phyloP scores from a whole-genome alignment of 345 rosid species.

The Linum tenue region DNA sequence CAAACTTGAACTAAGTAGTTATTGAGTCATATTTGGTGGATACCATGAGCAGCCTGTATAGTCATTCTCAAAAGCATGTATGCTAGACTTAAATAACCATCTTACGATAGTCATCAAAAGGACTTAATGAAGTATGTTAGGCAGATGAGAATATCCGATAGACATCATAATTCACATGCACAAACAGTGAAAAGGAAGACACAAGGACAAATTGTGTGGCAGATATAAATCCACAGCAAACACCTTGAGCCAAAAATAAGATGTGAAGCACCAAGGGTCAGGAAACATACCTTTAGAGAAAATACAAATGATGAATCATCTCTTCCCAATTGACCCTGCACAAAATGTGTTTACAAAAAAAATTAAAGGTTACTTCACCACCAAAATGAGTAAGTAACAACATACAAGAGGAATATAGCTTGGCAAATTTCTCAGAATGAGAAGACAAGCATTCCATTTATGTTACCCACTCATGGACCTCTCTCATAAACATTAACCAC shows the following conservation, averaged over 20 bases:
- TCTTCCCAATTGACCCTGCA: conserved; percentile 84
- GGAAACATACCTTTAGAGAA: conserved; percentile 63
- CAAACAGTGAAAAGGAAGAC: too few relatives aligned
- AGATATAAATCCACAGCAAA: background rate
- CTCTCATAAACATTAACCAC: background rate
- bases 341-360: background rate
- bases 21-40: too few relatives aligned
- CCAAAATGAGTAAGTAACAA: background rate
- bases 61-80: too few relatives aligned
- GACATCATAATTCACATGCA: too few relatives aligned
- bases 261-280: conserved; percentile 6
- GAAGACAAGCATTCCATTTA: background rate
- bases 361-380: background rate
- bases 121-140: too few relatives aligned
- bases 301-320: conserved; percentile 80
- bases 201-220: too few relatives aligned
- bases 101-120: too few relatives aligned
- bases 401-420: background rate
- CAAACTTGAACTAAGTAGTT: too few relatives aligned
- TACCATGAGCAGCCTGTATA: too few relatives aligned
- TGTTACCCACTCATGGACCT: too few relatives aligned
- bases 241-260: conserved; percentile 1
- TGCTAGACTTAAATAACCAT: too few relatives aligned
- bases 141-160: too few relatives aligned
- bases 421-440: background rate